These are phyloP conservation scores for Tolypocladium ovalisporum DNA, from an alignment of 2,329 filamentous ascomycete species.

Conservation along the genomic window DNA sequence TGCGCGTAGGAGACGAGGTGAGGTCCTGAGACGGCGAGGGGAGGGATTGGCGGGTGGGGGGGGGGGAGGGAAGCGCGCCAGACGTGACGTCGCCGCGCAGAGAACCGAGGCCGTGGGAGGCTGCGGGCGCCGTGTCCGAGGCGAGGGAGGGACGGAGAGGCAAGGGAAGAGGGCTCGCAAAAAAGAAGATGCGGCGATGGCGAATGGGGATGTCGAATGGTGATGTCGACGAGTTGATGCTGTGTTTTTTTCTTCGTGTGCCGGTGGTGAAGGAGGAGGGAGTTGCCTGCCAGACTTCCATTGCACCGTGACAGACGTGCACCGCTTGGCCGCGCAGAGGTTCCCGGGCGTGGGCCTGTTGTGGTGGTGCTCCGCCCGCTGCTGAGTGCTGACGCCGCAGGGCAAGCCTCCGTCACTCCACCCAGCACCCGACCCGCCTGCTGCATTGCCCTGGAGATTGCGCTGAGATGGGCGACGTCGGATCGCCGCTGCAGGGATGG, in stretches of 20 bases:
- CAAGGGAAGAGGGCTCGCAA: background rate
- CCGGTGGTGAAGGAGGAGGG: background rate
- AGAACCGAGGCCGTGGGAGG: background rate
- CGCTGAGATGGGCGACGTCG: slow-evolving; percentile 12
- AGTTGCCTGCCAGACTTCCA: too few species aligned
- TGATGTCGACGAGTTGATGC: background rate
- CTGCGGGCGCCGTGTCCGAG: background rate
- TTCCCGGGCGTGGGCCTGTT: background rate
- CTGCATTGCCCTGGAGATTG: slow-evolving; percentile 7
- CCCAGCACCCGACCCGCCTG: background rate
- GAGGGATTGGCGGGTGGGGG: slow-evolving; percentile 4
- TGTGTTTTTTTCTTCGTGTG: background rate
- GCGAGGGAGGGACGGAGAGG: background rate
- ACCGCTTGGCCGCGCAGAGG: background rate
- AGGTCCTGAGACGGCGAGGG: background rate
- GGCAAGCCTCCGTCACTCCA: background rate
- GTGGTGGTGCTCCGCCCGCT: background rate
- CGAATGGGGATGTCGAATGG: background rate
- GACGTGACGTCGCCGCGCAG: background rate
- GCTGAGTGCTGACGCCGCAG: background rate
- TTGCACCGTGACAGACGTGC: background rate
- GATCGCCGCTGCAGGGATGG: slow-evolving; percentile 23
- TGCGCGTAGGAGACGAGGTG: slow-evolving; percentile 1
- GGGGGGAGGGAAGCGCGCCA: slow-evolving; percentile 2
- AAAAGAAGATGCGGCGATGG: background rate